These are phyloP conservation scores for Pseudogymnoascus sp. DNA, from an alignment of 2,329 filamentous ascomycete genomes.

Conservation along the genomic window DNA sequence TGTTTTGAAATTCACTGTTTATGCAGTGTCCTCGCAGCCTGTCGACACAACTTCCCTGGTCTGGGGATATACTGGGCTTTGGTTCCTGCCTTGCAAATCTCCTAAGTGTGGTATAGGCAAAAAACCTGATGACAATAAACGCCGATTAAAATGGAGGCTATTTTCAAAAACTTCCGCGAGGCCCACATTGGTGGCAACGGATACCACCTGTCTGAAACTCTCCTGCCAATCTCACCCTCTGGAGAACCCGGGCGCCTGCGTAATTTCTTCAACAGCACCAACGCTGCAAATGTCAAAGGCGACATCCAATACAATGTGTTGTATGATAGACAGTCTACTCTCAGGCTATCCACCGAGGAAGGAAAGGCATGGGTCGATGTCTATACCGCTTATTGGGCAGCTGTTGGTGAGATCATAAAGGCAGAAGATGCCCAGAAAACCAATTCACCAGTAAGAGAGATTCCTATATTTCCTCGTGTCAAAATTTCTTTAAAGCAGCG, in stretches of 20 bases:
- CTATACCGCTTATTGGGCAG: conserved; percentile 77
- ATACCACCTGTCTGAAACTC: conserved; percentile 61
- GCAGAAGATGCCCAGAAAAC: conserved; percentile 43
- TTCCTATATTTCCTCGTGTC: not conserved
- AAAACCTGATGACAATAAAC: not conserved
- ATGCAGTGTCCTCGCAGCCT: not conserved
- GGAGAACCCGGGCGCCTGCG: conserved; percentile 57
- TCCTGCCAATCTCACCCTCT: conserved; percentile 60
- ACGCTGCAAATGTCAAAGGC: conserved; percentile 44
- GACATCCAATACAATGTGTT: conserved; percentile 66
- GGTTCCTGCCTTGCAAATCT: not conserved
- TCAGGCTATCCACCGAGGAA: conserved; percentile 43
- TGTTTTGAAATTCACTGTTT: not conserved
- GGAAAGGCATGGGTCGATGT: conserved; percentile 78
- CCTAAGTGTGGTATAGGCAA: not conserved
- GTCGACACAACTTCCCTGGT: not conserved
- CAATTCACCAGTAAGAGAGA: conserved; percentile 21
- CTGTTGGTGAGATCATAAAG: conserved; percentile 62
- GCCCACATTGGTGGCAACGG: conserved; percentile 60
- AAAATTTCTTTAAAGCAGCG: not conserved
- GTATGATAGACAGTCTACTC: conserved; percentile 41
- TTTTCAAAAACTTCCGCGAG: conserved; percentile 65
- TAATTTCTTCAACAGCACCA: conserved; percentile 63
- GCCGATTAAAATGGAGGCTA: conserved; percentile 51
- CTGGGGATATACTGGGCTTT: not conserved